Percentiles rank a stretch among this genome's conserved stretches.
Evolutionary conservation across 2,329 filamentous ascomycete species (phyloP).

Genomic region (Aureobasidium leucospermi): DNA sequence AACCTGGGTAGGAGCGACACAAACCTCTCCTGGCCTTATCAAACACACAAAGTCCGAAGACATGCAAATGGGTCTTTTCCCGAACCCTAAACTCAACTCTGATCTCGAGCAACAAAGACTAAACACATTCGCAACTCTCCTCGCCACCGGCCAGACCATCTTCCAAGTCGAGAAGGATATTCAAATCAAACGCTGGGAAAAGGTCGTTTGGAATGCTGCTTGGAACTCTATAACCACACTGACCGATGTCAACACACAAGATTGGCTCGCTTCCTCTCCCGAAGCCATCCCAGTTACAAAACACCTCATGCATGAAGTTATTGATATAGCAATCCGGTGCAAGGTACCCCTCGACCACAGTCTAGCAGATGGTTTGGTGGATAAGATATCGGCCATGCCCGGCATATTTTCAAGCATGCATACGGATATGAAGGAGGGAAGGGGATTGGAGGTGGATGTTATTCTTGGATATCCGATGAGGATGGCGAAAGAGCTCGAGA

Average conservation of each 20-base stretch:
- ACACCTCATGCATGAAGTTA: conserved; percentile 37
- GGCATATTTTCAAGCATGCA: conserved; percentile 41
- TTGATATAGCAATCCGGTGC: conserved; percentile 33
- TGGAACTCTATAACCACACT: conserved; percentile 51
- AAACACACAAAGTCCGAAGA: conserved; percentile 47
- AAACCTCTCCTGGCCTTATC: conserved; percentile 43
- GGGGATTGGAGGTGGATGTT: conserved; percentile 41
- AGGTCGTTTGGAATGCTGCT: conserved; percentile 53
- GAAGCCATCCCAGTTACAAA: conserved; percentile 34
- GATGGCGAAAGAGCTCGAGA: conserved; percentile 33
- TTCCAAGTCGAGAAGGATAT: conserved; percentile 47
- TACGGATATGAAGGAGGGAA: conserved; percentile 34
- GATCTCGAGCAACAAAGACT: conserved; percentile 33
- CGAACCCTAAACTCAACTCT: conserved; percentile 28
- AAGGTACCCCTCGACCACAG: conserved; percentile 32
- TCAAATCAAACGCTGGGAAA: conserved; percentile 52
- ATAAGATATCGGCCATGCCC: conserved; percentile 33
- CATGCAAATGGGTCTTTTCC: conserved; percentile 49
- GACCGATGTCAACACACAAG: conserved; percentile 35
- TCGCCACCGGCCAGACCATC: conserved; percentile 37
- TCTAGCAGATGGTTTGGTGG: conserved; percentile 33
- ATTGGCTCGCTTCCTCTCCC: conserved; percentile 34
- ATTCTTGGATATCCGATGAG: conserved; percentile 37
- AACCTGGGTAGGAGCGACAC: conserved; percentile 48
- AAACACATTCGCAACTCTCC: conserved; percentile 35